Conservation (phyloP, 1,284 basidiomycete genomes). For the Puccinia novopanici region DNA sequence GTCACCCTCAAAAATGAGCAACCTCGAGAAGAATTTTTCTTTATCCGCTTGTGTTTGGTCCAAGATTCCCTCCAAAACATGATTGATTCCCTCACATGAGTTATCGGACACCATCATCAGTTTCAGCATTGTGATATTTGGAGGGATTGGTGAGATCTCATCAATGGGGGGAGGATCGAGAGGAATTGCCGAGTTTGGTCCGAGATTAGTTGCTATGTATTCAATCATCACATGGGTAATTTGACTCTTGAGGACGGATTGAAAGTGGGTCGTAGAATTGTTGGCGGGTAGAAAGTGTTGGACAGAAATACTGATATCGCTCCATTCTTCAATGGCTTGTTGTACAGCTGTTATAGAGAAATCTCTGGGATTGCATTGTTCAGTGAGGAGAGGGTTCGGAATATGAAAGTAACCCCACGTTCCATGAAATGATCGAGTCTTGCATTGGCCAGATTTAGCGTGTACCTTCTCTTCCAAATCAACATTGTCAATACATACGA, state of each 20-base stretch:
- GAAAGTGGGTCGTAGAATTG: background rate
- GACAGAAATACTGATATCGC: background rate
- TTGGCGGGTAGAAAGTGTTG: background rate
- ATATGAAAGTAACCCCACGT: conserved; percentile 14
- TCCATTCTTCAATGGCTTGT: background rate
- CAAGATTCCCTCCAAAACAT: background rate
- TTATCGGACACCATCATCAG: conserved; percentile 33
- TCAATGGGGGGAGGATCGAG: background rate
- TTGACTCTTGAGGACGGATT: background rate
- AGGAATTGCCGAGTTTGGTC: no score
- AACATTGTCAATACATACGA: conserved; percentile 23
- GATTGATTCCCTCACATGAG: background rate
- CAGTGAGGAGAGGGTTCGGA: background rate
- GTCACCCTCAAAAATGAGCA: conserved; percentile 15
- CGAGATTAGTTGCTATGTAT: background rate
- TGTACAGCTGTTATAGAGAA: background rate
- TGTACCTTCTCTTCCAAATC: conserved; percentile 16
- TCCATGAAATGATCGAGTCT: no score
- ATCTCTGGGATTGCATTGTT: background rate
- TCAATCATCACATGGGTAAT: background rate
- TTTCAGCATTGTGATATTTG: conserved; percentile 17
- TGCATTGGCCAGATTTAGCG: background rate
- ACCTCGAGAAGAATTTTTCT: background rate
- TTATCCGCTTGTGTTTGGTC: background rate
- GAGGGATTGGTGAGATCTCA: background rate